These are phyloP conservation scores for Lippia alba DNA, from an alignment of 305 asterid species.

Conservation along the genomic window DNA sequence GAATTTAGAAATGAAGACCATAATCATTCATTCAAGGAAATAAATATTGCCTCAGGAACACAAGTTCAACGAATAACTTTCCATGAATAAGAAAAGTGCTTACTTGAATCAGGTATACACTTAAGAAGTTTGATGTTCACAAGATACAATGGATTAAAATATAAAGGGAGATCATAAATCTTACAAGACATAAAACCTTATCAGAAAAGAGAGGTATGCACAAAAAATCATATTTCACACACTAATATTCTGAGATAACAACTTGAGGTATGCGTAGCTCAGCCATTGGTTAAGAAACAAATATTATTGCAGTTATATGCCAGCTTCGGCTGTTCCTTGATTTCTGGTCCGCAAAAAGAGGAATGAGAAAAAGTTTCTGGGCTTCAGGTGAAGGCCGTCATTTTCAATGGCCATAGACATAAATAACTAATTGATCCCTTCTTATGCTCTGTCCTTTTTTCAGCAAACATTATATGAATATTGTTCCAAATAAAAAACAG, in stretches of 20 bases:
- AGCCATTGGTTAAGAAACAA: background rate
- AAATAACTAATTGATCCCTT: too few relatives aligned
- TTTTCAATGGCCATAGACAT: background rate
- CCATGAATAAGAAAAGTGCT: background rate
- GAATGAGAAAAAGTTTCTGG: conserved; percentile 3
- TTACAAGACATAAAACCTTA: background rate
- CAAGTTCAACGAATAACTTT: conserved; percentile 4
- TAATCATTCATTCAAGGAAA: conserved; percentile 9
- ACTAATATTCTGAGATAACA: background rate
- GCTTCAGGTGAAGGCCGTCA: conserved; percentile 1
- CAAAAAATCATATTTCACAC: background rate
- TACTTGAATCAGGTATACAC: background rate
- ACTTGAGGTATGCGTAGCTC: background rate
- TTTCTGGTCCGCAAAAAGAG: background rate
- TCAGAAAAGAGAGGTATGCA: background rate
- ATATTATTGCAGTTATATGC: background rate
- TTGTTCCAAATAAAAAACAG: background rate
- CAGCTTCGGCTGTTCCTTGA: background rate
- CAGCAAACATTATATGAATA: background rate
- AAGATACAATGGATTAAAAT: background rate
- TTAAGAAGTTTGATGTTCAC: conserved; percentile 1
- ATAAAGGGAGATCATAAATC: background rate
- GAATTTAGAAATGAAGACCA: conserved; percentile 13
- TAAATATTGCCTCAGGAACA: background rate
- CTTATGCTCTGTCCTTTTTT: background rate